These are phyloP conservation scores for Tolypocladium cylindrosporum DNA, from an alignment of 2,329 filamentous ascomycete genomes.

Conservation along the genomic window DNA sequence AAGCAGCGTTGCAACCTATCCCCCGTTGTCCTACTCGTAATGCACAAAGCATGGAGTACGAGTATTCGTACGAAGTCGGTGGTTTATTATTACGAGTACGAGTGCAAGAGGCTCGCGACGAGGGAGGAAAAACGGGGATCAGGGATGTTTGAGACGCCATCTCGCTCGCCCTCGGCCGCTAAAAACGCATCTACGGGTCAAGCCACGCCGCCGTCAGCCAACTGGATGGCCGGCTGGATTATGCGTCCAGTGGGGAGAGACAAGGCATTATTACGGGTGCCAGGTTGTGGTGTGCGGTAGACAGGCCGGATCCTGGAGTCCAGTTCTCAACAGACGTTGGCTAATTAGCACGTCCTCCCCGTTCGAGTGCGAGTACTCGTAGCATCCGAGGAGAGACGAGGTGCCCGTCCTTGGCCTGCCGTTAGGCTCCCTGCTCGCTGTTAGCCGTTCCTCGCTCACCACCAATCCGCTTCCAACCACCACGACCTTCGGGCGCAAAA, in stretches of 20 bases:
- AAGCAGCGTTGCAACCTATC: no score
- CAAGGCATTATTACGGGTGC: not conserved
- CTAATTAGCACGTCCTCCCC: not conserved
- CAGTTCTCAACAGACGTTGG: not conserved
- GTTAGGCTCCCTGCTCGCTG: not conserved
- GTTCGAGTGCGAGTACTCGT: not conserved
- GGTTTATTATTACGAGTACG: not conserved
- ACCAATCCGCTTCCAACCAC: not conserved
- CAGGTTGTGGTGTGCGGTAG: not conserved
- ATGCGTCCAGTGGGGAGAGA: not conserved
- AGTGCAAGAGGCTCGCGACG: not conserved
- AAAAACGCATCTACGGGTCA: not conserved
- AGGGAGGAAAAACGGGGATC: not conserved
- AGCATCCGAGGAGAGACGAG: not conserved
- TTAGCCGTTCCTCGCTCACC: not conserved
- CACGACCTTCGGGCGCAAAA: not conserved
- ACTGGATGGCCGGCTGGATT: not conserved
- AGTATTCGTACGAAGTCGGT: not conserved
- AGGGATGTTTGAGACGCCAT: not conserved
- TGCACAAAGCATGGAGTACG: no score
- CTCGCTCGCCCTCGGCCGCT: not conserved
- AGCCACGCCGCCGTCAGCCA: not conserved
- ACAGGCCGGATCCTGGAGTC: not conserved
- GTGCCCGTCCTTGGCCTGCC: not conserved
- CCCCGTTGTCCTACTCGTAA: no score